Evolutionary conservation across 2,329 filamentous ascomycete genomes (phyloP), one percentile per base, ranked within the genome.

Genomic region (Fusarium sacchari): DNA sequence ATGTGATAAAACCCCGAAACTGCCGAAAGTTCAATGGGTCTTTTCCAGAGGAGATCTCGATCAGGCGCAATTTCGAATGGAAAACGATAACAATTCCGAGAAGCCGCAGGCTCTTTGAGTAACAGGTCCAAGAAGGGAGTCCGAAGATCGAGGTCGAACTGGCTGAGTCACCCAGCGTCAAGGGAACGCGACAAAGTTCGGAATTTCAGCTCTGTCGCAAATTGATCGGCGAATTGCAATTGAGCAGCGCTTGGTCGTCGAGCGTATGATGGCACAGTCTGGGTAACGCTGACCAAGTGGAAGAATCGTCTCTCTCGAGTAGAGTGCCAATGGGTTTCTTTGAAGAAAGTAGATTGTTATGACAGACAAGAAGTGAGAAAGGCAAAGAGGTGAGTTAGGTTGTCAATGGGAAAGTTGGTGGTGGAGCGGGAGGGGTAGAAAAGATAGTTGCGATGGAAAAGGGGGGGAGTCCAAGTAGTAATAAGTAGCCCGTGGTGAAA

Each of bases 351-450:
- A 44, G 59, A 69, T 70, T 67, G 67, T 47, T 71, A 71, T 66
- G 67, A 57, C 55, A 64, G 69, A 57, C 68, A 60, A 67, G 62
- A 67, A 71, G 40, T 61, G 62, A 72, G 66, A 69, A 69, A 76
- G 62, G 53, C 61, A 56, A 56, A 69, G 70, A 76, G 73, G 73
- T 70, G 72, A 71, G 74, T 78, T 69, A 71, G 74, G 72, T 78
- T 71, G 75, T 71, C 63, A 69, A 73, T 75, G 67, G 63, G 64
- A 74, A 68, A 73, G 74, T 69, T 72, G 68, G 74, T 78, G 76
- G 74, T 77, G 76, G 76, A 78, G 76, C 63, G 67, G 72, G 72
- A 78, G 76, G 76, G 76, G 74, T 76, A 75, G 60, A 70, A 67
- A 72, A 67, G 64, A 61, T 69, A 74, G 72, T 70, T 72, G 60